Evolutionary conservation across 306 rosid genomes (phyloP), one percentile per base, ranked within the genome.

Genomic region (Citrullus colocynthis): DNA sequence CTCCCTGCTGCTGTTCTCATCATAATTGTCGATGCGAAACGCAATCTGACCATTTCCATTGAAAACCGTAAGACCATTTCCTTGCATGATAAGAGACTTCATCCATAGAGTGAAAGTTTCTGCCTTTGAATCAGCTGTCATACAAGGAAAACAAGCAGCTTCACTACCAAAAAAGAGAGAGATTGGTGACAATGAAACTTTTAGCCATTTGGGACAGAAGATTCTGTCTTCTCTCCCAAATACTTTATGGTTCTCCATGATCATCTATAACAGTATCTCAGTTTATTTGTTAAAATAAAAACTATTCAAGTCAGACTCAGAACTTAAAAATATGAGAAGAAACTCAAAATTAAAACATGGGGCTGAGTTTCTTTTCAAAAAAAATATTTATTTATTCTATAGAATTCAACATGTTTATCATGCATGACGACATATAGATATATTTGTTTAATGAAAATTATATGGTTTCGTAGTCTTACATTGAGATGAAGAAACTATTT

Each of bases 31-130:
- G 3, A 86, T 64, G 3, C 87, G 78, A 37, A 84, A 86, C 5
- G 82, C 76, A 14, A 86, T 17, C 39, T 77, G 70, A 3, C 87
- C 89, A 8, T 54, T 83, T 24, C 59, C 80, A 48, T 84, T 62
- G 49, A 77, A 81, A 37, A 81, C 85, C 13, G 89, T 86, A 59
- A 84, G 85, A n/a, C 87, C 84, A 17, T 84, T 86, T 52, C 83
- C 85, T 64, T 84, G 82, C 80, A 83, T 78, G 80, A 84, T 75
- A 42, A 81, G 89, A 1, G 83, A 86, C 52, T 84, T 86, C 87
- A 84, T 77, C 89, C 83, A 86, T 49, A 84, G 6, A 9, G 85
- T 80, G 71, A 78, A 84, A 12, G 82, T 79, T 76, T 81, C 85
- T 72, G 81, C 36, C 64, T 54, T 78, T 67, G 81, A 74, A 72